Evolutionary conservation across 164 flowering plant species (phyloP).

Genomic region (Vitis vinifera): DNA sequence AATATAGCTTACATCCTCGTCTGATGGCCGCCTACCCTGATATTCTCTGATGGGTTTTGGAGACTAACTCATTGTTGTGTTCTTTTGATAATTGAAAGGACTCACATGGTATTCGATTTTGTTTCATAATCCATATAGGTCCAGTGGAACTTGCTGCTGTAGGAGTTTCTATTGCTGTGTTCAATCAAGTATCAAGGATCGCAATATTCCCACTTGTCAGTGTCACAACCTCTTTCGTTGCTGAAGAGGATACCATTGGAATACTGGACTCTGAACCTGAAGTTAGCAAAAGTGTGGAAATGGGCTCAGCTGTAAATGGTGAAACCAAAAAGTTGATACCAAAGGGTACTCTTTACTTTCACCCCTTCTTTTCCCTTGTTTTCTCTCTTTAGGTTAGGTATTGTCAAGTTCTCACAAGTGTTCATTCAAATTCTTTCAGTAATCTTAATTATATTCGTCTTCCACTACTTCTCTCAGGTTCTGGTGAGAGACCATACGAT

Average conservation of each 20-base stretch:
- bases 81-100: no score
- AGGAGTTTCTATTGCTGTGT: slow-evolving; percentile 41
- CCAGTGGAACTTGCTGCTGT: slow-evolving; percentile 58
- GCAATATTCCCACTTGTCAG: slow-evolving; percentile 45
- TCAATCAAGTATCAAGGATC: slow-evolving; percentile 42
- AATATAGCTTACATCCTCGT: no score
- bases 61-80: no score
- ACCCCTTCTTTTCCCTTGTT: no score
- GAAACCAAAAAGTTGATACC: slow-evolving; percentile 26
- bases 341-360: slow-evolving; percentile 15
- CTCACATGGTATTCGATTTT: neutral
- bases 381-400: neutral
- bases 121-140: slow-evolving; percentile 32
- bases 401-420: neutral
- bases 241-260: slow-evolving; percentile 38
- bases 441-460: neutral
- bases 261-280: slow-evolving; percentile 6
- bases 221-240: slow-evolving; percentile 42
- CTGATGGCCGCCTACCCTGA: no score
- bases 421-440: neutral
- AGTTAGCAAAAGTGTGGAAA: slow-evolving; percentile 15
- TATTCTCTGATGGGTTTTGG: no score
- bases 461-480: slow-evolving; percentile 23
- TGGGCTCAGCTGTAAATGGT: slow-evolving; percentile 5
- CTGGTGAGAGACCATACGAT: slow-evolving; percentile 10